Evolutionary conservation across 441 rosid genomes (phyloP), one percentile per base, ranked within the genome.

Genomic region (Gossypium gossypioides): DNA sequence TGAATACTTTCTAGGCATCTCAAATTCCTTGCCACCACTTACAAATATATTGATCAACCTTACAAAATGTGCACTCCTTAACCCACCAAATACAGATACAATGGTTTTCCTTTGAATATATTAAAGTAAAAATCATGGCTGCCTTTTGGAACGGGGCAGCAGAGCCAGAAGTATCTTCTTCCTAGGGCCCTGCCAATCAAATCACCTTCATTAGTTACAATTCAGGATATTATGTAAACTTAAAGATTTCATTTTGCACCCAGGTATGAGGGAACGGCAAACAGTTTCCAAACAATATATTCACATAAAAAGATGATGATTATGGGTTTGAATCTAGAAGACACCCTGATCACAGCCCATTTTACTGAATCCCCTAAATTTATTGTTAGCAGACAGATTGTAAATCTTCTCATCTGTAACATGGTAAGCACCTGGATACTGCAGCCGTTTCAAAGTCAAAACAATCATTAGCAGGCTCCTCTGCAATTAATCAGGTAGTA

Each of bases 141-240:
- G 88, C 76, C 86, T 74, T 69, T 83, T 91, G 59, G 86, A 72
- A 68, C 85, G 91, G 29, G 85, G 81, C 13, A 83, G 62, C 37
- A 91, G 76, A 21, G 98, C 93, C 57, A 84, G 91, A 71, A 91
- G 89, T 69, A 93, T 91, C 84, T 91, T 91, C 85, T 93, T 93
- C 79, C 98, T 86, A 57, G 98, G 97, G 29, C 98, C 98, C 97
- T 93, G 91, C 81, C 79, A 75, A 27, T 64, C 68, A 80, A 76
- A 29, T 69, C 67, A 69, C 7, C 15, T 27, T 61, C 48, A 25
- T 69, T 34, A 71, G 19, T 16, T 61, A 15, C 29, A 71, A 46
- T n/a, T 5, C 1, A 32, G 48, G 50, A 52, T 10, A 8, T 69
- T 4, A 27, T 3, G 18, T n/a, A n/a, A 4, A n/a, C 6, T 48